Conservation (phyloP, 305 asterid genomes). For the Rubia peregrina region DNA sequence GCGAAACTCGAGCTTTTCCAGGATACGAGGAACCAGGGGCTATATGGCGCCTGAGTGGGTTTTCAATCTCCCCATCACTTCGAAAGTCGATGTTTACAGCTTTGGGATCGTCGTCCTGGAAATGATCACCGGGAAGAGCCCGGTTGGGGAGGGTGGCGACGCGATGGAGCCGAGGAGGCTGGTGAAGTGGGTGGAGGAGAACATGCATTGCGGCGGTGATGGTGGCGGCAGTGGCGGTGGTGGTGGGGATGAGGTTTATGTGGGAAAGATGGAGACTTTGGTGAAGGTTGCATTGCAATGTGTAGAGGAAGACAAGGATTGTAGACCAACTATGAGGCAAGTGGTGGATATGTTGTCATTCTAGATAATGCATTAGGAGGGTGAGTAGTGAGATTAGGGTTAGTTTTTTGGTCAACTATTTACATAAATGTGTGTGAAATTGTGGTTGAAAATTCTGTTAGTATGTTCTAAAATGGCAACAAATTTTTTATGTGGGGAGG, state of each 20-base stretch:
- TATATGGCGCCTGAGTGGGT: conserved; percentile 35
- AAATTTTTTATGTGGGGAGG: no score
- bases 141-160: conserved; percentile 8
- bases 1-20: conserved; percentile 16
- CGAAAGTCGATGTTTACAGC: conserved; percentile 46
- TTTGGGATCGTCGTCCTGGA: conserved; percentile 42
- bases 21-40: conserved; percentile 30
- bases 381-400: background rate
- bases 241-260: background rate
- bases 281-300: conserved; percentile 13
- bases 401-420: background rate
- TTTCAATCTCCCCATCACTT: conserved; percentile 30
- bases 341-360: conserved; percentile 14
- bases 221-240: background rate
- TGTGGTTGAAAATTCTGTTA: no score
- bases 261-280: background rate
- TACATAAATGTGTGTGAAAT: background rate
- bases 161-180: conserved; percentile 20
- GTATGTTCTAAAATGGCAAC: no score
- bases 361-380: background rate
- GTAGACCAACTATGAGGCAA: conserved; percentile 19
- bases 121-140: conserved; percentile 31
- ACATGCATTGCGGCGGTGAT: background rate
- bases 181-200: conserved; percentile 29
- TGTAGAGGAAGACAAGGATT: conserved; percentile 12